Evolutionary conservation across 768 basidiomycete species (phyloP), one percentile per base, ranked within the genome.

Genomic region (Russula earlei): DNA sequence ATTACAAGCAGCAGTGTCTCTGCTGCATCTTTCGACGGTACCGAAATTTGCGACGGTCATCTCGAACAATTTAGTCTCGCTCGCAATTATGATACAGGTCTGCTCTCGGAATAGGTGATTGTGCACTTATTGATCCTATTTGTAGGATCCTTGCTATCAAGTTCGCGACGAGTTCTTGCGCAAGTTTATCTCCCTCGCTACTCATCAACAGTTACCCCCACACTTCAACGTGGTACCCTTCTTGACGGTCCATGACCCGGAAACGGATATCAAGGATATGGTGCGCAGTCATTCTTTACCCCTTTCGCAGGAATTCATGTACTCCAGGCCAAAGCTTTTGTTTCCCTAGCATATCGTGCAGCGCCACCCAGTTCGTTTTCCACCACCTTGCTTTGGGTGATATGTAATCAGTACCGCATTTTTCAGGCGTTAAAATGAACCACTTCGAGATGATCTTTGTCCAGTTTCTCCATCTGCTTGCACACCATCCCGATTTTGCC

Each of bases 401-500:
- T 8, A 12, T 9, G 17, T 38, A 27, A 47, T 53, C 12, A 60
- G 24, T 25, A 25, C 38, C 37, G 20, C 8, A 14, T 38, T 15
- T 10, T 54, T 4, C 65, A 82, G 85, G 72, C 14, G 63, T 80
- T 27, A 76, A 78, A 42, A 71, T 90, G 15, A 77, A 83, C n/a
- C 70, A 80, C 49, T 77, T 94, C 53, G 95, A 97, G 67, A 71
- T 85, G 53, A 80, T 85, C 2, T 88, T 98, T 63, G 80, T 94
- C 41, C 85, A 95, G 12, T 71, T 98, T 4, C 75, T 98, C 10
- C 88, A 93, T 65, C 69, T 93, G 0, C 75, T 98, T 5, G 91
- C 93, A 0, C 94, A 96, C 66, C 96, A 99, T 67, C 95, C 95
- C 4, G 96, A 99, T 69, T 94, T 92, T 64, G 77, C 75, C 19